Evolutionary conservation across 2,329 filamentous ascomycete species (phyloP), one percentile per base, ranked within the genome.

Genomic region (Phialemoniopsis sp.): DNA sequence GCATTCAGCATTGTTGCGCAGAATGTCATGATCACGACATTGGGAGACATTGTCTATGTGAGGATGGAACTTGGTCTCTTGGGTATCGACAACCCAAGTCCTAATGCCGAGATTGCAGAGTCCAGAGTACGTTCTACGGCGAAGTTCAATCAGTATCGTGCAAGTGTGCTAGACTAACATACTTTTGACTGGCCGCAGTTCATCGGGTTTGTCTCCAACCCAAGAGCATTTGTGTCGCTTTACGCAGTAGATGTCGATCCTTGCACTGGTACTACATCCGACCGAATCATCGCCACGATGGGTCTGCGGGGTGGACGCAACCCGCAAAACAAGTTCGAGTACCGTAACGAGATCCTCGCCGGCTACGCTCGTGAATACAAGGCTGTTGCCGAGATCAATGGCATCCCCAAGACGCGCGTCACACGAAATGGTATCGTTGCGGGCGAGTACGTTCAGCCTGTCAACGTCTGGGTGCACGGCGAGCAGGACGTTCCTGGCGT

Each of bases 301-400:
- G 54, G 56, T 6, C 46, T 60, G 13, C 53, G 54, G 17, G 57
- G 48, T 2, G 57, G 57, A 9, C 51, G 46, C 33, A 60, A 54
- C 39, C 55, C 46, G 19, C 60, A 62, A 45, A 63, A 61, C 48
- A 62, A 59, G 46, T 64, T 60, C 36, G 51, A 62, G 32, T 58
- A 58, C 41, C 56, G 59, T 21, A 57, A 52, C 18, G 55, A 64
- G 9, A 55, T 59, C 13, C 49, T 56, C 6, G 40, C 41, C 12
- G 47, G 52, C 1, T 64, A 64, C 41, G 56, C 59, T 1, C 49
- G 60, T n/a, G 61, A 64, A 41, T 64, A 63, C 40, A 53, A 53
- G 17, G 49, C 56, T 13, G 46, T 55, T 2, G 50, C 58, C 12
- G 59, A 63, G 41, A 54, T 63, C 16, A 45, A 60, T 38, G 58